phyloP scores from a whole-genome alignment of 768 basidiomycete species.

The Kockovaella imperatae region DNA sequence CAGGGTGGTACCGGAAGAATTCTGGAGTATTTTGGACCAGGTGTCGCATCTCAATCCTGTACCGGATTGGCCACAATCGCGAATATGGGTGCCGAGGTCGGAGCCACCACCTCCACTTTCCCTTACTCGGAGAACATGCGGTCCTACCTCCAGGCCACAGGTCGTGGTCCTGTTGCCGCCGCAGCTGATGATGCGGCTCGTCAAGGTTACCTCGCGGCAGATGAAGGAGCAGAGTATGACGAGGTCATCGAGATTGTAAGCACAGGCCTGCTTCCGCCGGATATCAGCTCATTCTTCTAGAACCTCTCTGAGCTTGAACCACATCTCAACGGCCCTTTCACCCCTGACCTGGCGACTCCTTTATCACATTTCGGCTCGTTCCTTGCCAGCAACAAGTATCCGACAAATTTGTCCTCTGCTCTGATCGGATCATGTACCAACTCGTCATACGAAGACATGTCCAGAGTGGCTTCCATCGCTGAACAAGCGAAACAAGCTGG shows the following conservation, averaged over 20 bases:
- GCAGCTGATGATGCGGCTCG: constrained; percentile 78
- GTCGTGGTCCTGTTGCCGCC: constrained; percentile 71
- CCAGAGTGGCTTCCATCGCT: constrained; percentile 83
- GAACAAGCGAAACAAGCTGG: constrained; percentile 79
- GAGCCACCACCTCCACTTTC: constrained; percentile 97
- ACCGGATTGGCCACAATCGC: constrained; percentile 93
- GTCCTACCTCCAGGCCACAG: constrained; percentile 80
- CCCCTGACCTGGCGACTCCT: constrained; percentile 90
- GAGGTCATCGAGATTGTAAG: constrained; percentile 86
- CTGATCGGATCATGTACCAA: constrained; percentile 99
- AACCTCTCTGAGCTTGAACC: constrained; percentile 83
- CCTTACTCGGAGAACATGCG: constrained; percentile 89
- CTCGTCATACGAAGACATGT: constrained; percentile 84
- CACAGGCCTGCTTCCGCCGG: constrained; percentile 6
- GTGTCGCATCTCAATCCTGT: constrained; percentile 79
- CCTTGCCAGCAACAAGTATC: constrained; percentile 80
- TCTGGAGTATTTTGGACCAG: constrained; percentile 93
- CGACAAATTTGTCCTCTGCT: constrained; percentile 76
- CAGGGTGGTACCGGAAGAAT: constrained; percentile 95
- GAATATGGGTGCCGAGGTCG: constrained; percentile 99
- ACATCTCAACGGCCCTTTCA: constrained; percentile 93
- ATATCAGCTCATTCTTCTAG: constrained; percentile 45
- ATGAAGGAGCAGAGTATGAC: constrained; percentile 85
- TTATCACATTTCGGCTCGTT: constrained; percentile 77
- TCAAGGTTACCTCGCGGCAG: constrained; percentile 69